Percentiles rank a stretch among this genome's conserved stretches.
Evolutionary conservation across 164 flowering plant genomes (phyloP).

Genomic region (Echeveria elegans): DNA sequence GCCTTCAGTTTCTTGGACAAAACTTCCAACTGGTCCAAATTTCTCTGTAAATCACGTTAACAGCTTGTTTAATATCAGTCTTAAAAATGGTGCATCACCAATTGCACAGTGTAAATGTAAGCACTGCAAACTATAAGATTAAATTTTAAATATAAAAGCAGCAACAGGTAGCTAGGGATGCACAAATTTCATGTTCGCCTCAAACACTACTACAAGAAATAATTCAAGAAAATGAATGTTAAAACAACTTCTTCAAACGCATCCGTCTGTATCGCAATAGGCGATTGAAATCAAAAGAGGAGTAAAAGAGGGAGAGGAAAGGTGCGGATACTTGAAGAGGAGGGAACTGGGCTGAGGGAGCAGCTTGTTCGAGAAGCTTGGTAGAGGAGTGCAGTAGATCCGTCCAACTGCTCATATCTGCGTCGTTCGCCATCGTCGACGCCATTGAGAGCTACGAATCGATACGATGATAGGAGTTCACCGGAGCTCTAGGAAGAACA

Average conservation of each 20-base stretch:
- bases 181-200: too few relatives aligned
- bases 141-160: too few relatives aligned
- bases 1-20: slow-evolving; percentile 92
- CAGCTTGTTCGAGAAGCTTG: slow-evolving; percentile 89
- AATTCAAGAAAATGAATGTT: too few relatives aligned
- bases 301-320: neutral
- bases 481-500: too few relatives aligned
- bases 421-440: slow-evolving; percentile 44
- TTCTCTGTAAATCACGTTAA: slow-evolving; percentile 41
- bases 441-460: neutral
- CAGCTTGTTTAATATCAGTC: too few relatives aligned
- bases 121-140: too few relatives aligned
- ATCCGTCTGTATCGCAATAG: neutral
- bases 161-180: neutral
- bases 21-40: slow-evolving; percentile 85
- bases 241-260: too few relatives aligned
- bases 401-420: slow-evolving; percentile 75
- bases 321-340: slow-evolving; percentile 64
- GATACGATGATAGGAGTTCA: too few relatives aligned
- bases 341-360: slow-evolving; percentile 93
- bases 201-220: too few relatives aligned
- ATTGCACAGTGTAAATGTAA: too few relatives aligned
- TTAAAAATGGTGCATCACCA: neutral
- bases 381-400: slow-evolving; percentile 90
- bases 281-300: neutral